phyloP scores from a whole-genome alignment of 2,329 filamentous ascomycete species.

The Dactylellina parvicollis region DNA sequence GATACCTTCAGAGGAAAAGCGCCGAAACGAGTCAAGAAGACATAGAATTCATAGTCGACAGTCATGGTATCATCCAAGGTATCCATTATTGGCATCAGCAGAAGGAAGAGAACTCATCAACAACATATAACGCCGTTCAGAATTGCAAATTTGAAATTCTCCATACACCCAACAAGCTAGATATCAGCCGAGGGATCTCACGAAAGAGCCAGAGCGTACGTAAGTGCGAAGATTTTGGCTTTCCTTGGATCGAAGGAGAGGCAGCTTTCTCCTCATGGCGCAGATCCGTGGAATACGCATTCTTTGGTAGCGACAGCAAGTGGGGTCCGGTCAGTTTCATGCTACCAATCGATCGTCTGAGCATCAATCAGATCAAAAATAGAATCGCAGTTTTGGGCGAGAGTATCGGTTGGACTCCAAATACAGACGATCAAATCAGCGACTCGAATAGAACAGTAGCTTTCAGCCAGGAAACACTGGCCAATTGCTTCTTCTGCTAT shows the following conservation, averaged over 20 bases:
- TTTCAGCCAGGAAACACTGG: slow-evolving; percentile 18
- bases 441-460: not conserved
- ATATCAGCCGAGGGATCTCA: not conserved
- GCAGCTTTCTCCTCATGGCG: not conserved
- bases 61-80: not conserved
- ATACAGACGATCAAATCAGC: not conserved
- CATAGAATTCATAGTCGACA: not conserved
- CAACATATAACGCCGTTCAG: slow-evolving; percentile 11
- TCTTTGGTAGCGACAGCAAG: slow-evolving; percentile 20
- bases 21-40: not conserved
- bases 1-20: slow-evolving; percentile 18
- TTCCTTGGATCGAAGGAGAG: slow-evolving; percentile 13
- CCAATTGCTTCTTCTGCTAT: slow-evolving; percentile 38
- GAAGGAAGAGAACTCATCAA: not conserved
- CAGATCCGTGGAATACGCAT: slow-evolving; percentile 16
- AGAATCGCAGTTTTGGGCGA: slow-evolving; percentile 41
- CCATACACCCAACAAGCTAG: not conserved
- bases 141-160: slow-evolving; percentile 3
- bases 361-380: slow-evolving; percentile 14
- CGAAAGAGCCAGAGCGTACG: not conserved
- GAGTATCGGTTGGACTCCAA: slow-evolving; percentile 39
- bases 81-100: not conserved
- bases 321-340: slow-evolving; percentile 19
- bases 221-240: not conserved
- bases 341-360: not conserved